Base-by-base conservation (phyloP, 1,284 basidiomycete species). In the Schizophyllum amplum region DNA sequence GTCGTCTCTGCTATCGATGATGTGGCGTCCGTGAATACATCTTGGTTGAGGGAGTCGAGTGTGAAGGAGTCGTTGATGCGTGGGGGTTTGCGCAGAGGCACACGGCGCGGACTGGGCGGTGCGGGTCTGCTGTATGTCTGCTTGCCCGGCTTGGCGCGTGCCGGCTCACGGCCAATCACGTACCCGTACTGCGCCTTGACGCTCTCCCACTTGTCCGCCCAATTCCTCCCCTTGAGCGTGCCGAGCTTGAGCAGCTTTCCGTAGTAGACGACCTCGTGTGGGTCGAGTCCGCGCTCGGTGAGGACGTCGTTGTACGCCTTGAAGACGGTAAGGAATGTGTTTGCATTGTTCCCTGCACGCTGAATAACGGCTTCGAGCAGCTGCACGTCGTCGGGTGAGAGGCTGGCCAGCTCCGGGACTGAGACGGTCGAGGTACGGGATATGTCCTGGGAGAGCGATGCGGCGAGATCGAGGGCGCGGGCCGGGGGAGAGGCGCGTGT, bases 211-310 rank as follows among this genome's bases (percentile, higher is more conserved):
- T 90, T 90, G 47, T 84, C 84, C 22, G 75, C 79, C 89, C 89
- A 92, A 65, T 79, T 86, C 55, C 74, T 74, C 15, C 87, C 90
- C 70, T 82, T 87, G 65, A 92, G 65, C 24, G 86, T 89, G 49
- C 87, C 87, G 4, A 92, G 73, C 67, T 92, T 90, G 59, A 92
- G 70, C 27, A 92, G 69, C 67, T 89, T 87, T 24, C 82, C 81
- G 67, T 91, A 92, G 66, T 86, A 88, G n/a, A 84, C 73, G 15
- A 89, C 86, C 67, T 92, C 90, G 27, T 85, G 81, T n/a, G 84
- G 79, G 62, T 91, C 86, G n/a, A 92, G 70, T 1, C 85, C 85
- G 4, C 83, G 77, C 61, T 87, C 84, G 57, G 79, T 78, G 17
- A 92, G 72, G 21, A 90, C 80, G 59, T 87, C 84, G 63, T 84